Conservation (phyloP, 2,329 filamentous ascomycete genomes). For the Aquanectria penicillioides region DNA sequence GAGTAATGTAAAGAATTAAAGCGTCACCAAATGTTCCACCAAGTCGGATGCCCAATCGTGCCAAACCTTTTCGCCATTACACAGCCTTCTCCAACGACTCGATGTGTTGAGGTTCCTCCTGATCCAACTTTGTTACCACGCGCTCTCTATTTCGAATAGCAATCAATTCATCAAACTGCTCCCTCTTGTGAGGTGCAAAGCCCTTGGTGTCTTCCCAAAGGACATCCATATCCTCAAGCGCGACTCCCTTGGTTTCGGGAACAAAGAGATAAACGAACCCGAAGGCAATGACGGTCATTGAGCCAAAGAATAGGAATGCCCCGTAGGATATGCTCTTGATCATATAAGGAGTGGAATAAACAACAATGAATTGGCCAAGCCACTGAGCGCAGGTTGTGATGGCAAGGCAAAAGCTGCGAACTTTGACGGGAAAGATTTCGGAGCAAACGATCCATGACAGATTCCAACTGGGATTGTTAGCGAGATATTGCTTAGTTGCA, state of each 20-base stretch:
- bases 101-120: conserved; percentile 4
- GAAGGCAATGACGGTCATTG: conserved; percentile 23
- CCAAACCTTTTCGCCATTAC: no score
- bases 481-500: neutral
- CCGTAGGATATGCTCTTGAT: conserved; percentile 31
- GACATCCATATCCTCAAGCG: conserved; percentile 42
- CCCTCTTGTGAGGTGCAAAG: conserved; percentile 3
- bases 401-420: conserved; percentile 41
- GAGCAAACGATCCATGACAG: conserved; percentile 34
- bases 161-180: conserved; percentile 6
- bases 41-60: no score
- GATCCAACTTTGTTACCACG: neutral
- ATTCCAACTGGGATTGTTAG: conserved; percentile 16
- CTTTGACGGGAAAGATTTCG: conserved; percentile 42
- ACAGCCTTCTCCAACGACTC: no score
- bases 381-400: conserved; percentile 44
- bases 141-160: neutral
- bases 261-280: conserved; percentile 30
- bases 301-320: conserved; percentile 29
- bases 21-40: no score
- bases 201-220: conserved; percentile 27
- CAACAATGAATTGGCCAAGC: conserved; percentile 45
- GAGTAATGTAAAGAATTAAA: no score
- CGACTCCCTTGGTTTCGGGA: conserved; percentile 38
- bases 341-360: conserved; percentile 45